Evolutionary conservation across 768 basidiomycete genomes (phyloP).

Genomic region (Gelatoporia subvermispora): DNA sequence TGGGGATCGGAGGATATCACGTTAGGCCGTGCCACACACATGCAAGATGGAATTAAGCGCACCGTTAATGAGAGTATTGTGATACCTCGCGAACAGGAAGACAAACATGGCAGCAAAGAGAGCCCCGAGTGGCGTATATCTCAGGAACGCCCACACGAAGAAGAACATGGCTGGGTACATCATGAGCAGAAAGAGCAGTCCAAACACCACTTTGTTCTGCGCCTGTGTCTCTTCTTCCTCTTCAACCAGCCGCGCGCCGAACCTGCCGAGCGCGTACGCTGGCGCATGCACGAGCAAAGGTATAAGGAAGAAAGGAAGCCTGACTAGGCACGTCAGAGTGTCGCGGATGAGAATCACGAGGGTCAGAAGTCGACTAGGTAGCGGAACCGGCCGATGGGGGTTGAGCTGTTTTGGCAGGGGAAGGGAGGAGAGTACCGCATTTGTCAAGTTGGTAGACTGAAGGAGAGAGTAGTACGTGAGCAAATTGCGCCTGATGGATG

Average conservation of each 20-base stretch:
- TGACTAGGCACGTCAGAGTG: slow-evolving; percentile 61
- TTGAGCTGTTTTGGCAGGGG: slow-evolving; percentile 83
- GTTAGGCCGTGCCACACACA: slow-evolving; percentile 2
- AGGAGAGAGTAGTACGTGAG: slow-evolving; percentile 87
- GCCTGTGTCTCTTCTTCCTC: slow-evolving; percentile 94
- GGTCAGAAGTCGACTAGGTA: slow-evolving; percentile 82
- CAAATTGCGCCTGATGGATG: slow-evolving; percentile 60
- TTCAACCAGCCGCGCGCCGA: slow-evolving; percentile 69
- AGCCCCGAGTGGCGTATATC: slow-evolving; percentile 71
- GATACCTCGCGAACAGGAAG: slow-evolving; percentile 79
- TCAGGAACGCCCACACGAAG: slow-evolving; percentile 78
- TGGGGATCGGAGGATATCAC: slow-evolving; percentile 19
- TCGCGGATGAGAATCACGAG: slow-evolving; percentile 76
- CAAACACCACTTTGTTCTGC: slow-evolving; percentile 94
- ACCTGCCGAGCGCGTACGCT: slow-evolving; percentile 74
- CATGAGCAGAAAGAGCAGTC: slow-evolving; percentile 68
- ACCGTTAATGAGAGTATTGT: slow-evolving; percentile 83
- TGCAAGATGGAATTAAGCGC: slow-evolving; percentile 27
- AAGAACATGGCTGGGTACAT: slow-evolving; percentile 86
- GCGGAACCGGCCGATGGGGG: slow-evolving; percentile 61
- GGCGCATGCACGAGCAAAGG: slow-evolving; percentile 83
- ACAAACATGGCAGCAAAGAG: slow-evolving; percentile 63
- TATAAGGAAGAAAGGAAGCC: slow-evolving; percentile 84
- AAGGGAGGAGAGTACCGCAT: slow-evolving; percentile 77
- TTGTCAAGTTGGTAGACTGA: slow-evolving; percentile 75